Evolutionary conservation across 257 asterid genomes (phyloP).

Genomic region (Coffea eugenioides): DNA sequence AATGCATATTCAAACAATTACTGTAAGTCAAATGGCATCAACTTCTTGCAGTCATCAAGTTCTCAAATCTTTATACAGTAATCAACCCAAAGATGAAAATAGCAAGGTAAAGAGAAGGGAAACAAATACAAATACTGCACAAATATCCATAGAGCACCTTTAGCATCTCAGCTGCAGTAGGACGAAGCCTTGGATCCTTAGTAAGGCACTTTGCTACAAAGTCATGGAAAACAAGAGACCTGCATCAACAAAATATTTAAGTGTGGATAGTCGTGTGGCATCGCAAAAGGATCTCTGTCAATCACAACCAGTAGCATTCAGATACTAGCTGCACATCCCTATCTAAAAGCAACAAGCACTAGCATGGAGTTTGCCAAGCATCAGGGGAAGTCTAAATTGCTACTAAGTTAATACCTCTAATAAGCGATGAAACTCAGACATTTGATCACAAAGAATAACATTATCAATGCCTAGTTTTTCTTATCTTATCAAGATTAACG

Average conservation of each 20-base stretch:
- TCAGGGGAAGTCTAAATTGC: background rate
- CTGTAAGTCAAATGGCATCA: background rate
- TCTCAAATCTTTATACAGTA: background rate
- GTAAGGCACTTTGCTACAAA: constrained; percentile 94
- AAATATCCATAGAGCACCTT: constrained; percentile 47
- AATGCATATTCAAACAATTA: background rate
- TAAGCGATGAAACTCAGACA: background rate
- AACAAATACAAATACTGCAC: constrained; percentile 11
- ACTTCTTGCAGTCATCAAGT: background rate
- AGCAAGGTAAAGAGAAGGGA: background rate
- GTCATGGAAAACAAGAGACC: constrained; percentile 99
- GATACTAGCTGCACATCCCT: background rate
- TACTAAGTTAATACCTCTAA: background rate
- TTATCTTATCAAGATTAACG: background rate
- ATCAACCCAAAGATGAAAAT: background rate
- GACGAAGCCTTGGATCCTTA: constrained; percentile 92
- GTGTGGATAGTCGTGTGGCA: constrained; percentile 2
- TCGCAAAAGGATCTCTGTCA: background rate
- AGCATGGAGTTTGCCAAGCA: background rate
- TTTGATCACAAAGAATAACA: background rate
- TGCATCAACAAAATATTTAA: constrained; percentile 30
- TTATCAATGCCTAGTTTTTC: background rate
- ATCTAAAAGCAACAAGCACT: no score
- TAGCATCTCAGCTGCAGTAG: constrained; percentile 93
- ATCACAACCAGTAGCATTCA: background rate